These are phyloP conservation scores for Monoraphidium neglectum DNA, from an alignment of 139 green algal species.

Conservation along the genomic window DNA sequence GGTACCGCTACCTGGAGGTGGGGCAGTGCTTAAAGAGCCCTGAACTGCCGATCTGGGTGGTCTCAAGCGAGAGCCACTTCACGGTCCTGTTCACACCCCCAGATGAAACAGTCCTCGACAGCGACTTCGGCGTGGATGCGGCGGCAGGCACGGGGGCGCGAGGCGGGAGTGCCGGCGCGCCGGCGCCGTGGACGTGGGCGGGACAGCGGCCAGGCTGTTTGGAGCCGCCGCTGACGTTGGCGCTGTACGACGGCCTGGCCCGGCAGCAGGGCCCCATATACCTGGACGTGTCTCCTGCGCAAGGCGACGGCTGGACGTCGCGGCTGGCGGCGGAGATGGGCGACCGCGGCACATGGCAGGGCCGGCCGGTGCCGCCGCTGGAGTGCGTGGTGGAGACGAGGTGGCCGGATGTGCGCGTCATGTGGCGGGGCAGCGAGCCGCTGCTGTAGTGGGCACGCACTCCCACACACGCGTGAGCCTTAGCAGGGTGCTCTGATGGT, in stretches of 20 bases:
- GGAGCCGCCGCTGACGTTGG: constrained; percentile 47
- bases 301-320: background rate
- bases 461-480: too few species aligned
- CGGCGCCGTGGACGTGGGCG: background rate
- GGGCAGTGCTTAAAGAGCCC: constrained; percentile 62
- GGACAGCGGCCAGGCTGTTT: background rate
- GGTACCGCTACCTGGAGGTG: constrained; percentile 49
- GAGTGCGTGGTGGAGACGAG: constrained; percentile 75
- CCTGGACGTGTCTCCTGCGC: constrained; percentile 15
- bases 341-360: constrained; percentile 54
- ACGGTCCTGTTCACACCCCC: constrained; percentile 41
- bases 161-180: background rate
- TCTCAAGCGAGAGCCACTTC: constrained; percentile 79
- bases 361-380: constrained; percentile 55
- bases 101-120: background rate
- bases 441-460: constrained; percentile 54
- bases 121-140: background rate
- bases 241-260: constrained; percentile 67
- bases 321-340: background rate
- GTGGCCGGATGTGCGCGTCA: constrained; percentile 55
- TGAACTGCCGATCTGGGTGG: constrained; percentile 68
- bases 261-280: constrained; percentile 46
- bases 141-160: too few species aligned
- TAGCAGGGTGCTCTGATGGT: too few species aligned
- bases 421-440: constrained; percentile 61